phyloP scores from a whole-genome alignment of 768 basidiomycete species.

The Paxillus rubicundulus region DNA sequence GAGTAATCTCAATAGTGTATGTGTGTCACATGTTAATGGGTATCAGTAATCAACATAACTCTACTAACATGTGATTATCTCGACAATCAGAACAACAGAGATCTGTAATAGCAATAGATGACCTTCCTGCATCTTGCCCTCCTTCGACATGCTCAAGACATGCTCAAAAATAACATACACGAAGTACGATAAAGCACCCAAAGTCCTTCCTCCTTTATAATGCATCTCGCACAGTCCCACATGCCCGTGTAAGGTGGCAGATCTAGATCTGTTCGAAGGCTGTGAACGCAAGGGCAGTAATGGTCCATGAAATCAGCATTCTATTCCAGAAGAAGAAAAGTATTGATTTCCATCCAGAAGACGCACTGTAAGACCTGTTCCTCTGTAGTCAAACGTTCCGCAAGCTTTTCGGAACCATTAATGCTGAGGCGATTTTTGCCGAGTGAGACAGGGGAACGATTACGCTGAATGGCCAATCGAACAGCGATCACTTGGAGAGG shows the following conservation, averaged over 20 bases:
- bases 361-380: background rate
- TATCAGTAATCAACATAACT: no score
- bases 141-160: no score
- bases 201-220: background rate
- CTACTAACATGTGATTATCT: no score
- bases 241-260: background rate
- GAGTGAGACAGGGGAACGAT: slow-evolving; percentile 46
- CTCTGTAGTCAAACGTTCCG: background rate
- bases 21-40: no score
- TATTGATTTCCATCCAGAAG: background rate
- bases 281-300: background rate
- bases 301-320: background rate
- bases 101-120: no score
- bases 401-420: background rate
- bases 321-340: background rate
- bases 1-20: no score
- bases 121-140: no score
- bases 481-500: slow-evolving; percentile 3
- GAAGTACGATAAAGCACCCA: background rate
- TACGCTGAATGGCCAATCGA: slow-evolving; percentile 2
- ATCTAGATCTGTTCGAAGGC: background rate
- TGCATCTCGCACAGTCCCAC: background rate
- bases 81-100: no score
- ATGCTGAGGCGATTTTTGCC: slow-evolving; percentile 59
- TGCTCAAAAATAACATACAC: background rate